Evolutionary conservation across 306 rosid species (phyloP), one percentile per base, ranked within the genome.

Genomic region (Clitoria ternatea): DNA sequence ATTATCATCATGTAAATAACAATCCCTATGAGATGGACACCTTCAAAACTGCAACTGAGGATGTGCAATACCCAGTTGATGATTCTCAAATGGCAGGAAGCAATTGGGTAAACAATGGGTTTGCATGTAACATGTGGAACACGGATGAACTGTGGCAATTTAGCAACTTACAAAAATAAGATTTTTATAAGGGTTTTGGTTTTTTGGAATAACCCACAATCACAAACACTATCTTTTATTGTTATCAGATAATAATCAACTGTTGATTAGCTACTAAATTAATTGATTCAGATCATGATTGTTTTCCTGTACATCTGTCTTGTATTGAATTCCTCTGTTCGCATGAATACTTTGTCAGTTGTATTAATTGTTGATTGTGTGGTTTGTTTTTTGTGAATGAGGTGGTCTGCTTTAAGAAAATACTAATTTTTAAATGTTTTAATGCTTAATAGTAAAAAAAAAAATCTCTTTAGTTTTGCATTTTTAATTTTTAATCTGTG

Each of bases 81-180:
- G 82, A 77, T 72, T 83, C 65, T 73, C 83, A 77, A 52, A 50
- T 63, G 73, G 82, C 72, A 12, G 81, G 75, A 40, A 75, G 27
- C 76, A 75, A 52, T 70, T 83, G 89, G 91, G 67, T 69, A 2
- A 76, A 78, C 53, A 76, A 60, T 1, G 91, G 84, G 14, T 83
- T 76, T 62, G 69, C 82, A 39, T 69, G 75, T 57, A n/a, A 48
- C 72, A 20, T 69, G 70, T 77, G 83, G 86, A 81, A 53, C 80
- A 79, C 72, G 77, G 92, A 88, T 62, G 87, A 81, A 48, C 62
- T 83, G 23, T 88, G 83, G 84, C 82, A 75, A 37, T 53, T 70
- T 68, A 69, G 77, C 67, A 80, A 60, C 60, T 55, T 54, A 1
- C 24, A 69, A 60, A 63, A 63, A 33, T 64, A n/a, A 54, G 1